Evolutionary conservation across 2,329 filamentous ascomycete species (phyloP).

Genomic region (Aspergillus viridinutans): DNA sequence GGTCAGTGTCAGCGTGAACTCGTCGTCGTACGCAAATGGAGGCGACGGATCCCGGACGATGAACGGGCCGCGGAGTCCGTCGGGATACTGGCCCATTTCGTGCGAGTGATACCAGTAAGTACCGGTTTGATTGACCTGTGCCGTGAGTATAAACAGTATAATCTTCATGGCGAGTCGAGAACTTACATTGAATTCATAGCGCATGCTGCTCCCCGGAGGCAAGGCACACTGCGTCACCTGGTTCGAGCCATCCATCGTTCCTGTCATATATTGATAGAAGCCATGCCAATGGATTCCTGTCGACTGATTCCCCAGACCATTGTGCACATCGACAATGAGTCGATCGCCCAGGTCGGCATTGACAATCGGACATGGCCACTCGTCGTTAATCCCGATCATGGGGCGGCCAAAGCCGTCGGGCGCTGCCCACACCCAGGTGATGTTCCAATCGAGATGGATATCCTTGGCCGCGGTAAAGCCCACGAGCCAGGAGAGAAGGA

Average conservation of each 20-base stretch:
- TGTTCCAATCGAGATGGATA: conserved; percentile 45
- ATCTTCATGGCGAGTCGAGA: neutral
- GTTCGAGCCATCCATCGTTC: conserved; percentile 66
- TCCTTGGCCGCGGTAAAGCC: conserved; percentile 20
- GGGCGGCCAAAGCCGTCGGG: conserved; percentile 65
- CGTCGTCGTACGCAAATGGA: conserved; percentile 62
- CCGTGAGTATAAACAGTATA: neutral
- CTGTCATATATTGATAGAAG: conserved; percentile 62
- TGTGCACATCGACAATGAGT: conserved; percentile 39
- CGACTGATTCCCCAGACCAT: conserved; percentile 35
- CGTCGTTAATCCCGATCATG: conserved; percentile 70
- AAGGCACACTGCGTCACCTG: conserved; percentile 67
- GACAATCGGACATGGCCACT: conserved; percentile 67
- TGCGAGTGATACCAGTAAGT: conserved; percentile 81
- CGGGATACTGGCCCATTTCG: conserved; percentile 63
- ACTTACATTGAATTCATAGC: conserved; percentile 57
- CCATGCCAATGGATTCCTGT: conserved; percentile 61
- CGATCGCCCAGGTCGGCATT: conserved; percentile 35
- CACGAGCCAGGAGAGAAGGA: neutral
- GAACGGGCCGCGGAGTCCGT: conserved; percentile 62
- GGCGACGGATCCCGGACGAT: conserved; percentile 60
- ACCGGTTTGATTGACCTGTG: conserved; percentile 58
- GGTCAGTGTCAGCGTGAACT: conserved; percentile 61
- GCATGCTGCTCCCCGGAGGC: conserved; percentile 59
- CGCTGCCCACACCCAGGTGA: conserved; percentile 67